These are phyloP conservation scores for Euclidium syriacum DNA, from an alignment of 345 rosid species.

Conservation along the genomic window DNA sequence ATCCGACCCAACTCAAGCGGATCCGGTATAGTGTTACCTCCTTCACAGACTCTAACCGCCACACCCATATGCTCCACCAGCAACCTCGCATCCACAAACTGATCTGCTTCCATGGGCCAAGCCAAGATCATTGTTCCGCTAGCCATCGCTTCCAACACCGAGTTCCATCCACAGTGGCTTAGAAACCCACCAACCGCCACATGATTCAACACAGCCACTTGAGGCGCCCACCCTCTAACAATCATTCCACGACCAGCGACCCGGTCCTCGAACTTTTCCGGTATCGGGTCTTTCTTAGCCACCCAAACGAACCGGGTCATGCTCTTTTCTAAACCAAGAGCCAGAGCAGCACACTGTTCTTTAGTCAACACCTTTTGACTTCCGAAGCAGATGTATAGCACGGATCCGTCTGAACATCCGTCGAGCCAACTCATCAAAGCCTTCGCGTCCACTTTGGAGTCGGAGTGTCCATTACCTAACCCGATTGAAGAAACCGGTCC, in stretches of 20 bases:
- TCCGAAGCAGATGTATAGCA: conserved; percentile 61
- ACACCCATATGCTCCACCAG: conserved; percentile 48
- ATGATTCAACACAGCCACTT: conserved; percentile 45
- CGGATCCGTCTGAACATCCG: conserved; percentile 44
- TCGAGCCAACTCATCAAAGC: conserved; percentile 47
- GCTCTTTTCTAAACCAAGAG: conserved; percentile 49
- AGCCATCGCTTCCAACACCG: conserved; percentile 47
- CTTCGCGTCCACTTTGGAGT: background rate
- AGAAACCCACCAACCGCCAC: conserved; percentile 53
- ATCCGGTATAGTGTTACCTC: conserved; percentile 45
- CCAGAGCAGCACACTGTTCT: conserved; percentile 49
- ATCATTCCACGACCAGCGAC: conserved; percentile 38
- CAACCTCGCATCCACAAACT: conserved; percentile 42
- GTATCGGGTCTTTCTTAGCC: conserved; percentile 38
- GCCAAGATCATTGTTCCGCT: conserved; percentile 43
- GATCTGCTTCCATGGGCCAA: conserved; percentile 78
- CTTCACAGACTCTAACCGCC: conserved; percentile 42
- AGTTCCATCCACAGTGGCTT: conserved; percentile 84
- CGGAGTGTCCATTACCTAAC: background rate
- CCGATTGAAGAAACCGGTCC: conserved; percentile 51
- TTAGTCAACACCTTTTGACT: conserved; percentile 42
- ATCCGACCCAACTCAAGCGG: conserved; percentile 34
- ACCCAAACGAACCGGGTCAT: conserved; percentile 56
- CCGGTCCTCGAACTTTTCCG: conserved; percentile 50
- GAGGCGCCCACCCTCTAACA: conserved; percentile 56